These are phyloP conservation scores for Aspergillus flavus DNA, from an alignment of 2,329 filamentous ascomycete species.

Conservation along the genomic window DNA sequence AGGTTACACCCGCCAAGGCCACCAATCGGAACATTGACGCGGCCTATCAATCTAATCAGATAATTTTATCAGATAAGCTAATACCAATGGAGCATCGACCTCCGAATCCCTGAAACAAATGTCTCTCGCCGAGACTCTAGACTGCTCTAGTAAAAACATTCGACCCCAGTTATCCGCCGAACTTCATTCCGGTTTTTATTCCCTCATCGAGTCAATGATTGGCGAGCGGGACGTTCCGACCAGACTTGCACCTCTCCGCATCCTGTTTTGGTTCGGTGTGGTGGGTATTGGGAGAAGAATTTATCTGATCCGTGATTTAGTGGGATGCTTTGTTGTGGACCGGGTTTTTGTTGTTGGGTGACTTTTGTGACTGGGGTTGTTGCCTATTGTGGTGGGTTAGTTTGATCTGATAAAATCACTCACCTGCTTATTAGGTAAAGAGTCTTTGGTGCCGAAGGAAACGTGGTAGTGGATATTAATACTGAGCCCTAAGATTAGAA, in stretches of 20 bases:
- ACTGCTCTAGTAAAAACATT: background rate
- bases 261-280: background rate
- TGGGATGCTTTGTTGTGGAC: background rate
- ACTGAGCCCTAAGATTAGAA: background rate
- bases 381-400: background rate
- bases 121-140: background rate
- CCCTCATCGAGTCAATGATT: background rate
- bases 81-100: background rate
- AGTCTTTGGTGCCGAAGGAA: background rate
- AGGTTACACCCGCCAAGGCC: background rate
- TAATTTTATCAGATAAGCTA: slow-evolving; percentile 4
- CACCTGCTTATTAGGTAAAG: background rate
- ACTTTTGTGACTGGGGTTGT: background rate
- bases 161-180: background rate
- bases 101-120: background rate
- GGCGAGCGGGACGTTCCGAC: background rate
- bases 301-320: background rate
- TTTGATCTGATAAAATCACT: background rate
- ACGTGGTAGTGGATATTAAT: background rate
- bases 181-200: background rate
- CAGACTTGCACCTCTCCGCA: background rate
- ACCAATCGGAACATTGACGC: background rate
- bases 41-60: slow-evolving; percentile 24
- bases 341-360: background rate
- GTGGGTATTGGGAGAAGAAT: background rate